Evolutionary conservation across 225 moss, liverwort and hornwort species (phyloP).

Genomic region (Polytrichum formosum): DNA sequence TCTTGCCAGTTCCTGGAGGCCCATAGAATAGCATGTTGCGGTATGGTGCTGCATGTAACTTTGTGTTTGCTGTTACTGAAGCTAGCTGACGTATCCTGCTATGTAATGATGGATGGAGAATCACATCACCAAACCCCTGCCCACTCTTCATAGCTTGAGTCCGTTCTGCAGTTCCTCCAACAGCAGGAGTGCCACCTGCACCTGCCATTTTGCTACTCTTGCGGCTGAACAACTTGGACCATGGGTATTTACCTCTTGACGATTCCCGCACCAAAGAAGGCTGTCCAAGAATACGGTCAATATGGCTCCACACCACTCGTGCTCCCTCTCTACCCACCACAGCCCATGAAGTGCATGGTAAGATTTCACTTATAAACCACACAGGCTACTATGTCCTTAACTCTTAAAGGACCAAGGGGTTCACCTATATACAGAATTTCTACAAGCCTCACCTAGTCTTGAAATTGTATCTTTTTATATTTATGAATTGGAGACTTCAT

Average conservation of each 20-base stretch:
- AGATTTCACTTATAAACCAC: not conserved
- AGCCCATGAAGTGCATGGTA: conserved; percentile 3
- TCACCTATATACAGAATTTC: no score
- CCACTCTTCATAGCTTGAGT: conserved; percentile 59
- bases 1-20: conserved; percentile 97
- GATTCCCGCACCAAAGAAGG: conserved; percentile 87
- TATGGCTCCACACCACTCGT: conserved; percentile 89
- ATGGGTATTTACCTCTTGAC: conserved; percentile 73
- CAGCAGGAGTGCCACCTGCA: conserved; percentile 45
- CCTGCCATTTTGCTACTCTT: conserved; percentile 33
- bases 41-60: conserved; percentile 71
- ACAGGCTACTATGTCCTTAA: no score
- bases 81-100: conserved; percentile 77
- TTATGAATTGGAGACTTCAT: no score
- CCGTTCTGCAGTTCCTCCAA: conserved; percentile 46
- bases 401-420: not conserved
- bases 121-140: conserved; percentile 67
- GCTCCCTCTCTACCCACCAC: conserved; percentile 69
- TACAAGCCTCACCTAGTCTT: no score
- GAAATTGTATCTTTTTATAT: no score
- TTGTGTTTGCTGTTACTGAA: conserved; percentile 74
- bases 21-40: conserved; percentile 96
- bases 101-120: conserved; percentile 73
- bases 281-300: conserved; percentile 79
- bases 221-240: conserved; percentile 41